Evolutionary conservation across 805 yeast genomes (phyloP).

Genomic region (Ogataea methanolica): DNA sequence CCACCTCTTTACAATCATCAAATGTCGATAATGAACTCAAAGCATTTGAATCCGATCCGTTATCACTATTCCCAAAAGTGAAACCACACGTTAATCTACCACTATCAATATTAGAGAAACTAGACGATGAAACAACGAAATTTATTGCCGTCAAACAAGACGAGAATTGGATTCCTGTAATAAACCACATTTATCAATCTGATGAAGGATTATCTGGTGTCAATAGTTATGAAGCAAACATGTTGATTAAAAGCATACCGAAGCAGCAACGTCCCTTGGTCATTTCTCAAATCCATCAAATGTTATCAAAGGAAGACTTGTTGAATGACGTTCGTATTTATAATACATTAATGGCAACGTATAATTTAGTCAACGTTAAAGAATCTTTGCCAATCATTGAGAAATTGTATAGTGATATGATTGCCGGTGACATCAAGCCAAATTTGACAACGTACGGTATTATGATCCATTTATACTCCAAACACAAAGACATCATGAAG

Average conservation of each 20-base stretch:
- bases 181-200: constrained; percentile 29
- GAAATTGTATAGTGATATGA: constrained; percentile 26
- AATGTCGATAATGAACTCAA: background rate
- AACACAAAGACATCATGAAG: constrained; percentile 31
- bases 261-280: constrained; percentile 28
- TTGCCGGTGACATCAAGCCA: constrained; percentile 24
- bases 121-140: constrained; percentile 36
- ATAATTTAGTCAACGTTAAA: constrained; percentile 14
- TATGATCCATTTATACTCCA: constrained; percentile 43
- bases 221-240: constrained; percentile 30
- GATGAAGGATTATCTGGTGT: constrained; percentile 34
- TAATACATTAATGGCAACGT: constrained; percentile 33
- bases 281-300: constrained; percentile 33
- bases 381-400: constrained; percentile 30
- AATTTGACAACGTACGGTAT: constrained; percentile 39
- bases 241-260: constrained; percentile 40
- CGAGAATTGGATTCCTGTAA: constrained; percentile 45
- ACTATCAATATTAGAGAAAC: constrained; percentile 27
- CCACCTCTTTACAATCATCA: too few species aligned
- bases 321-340: constrained; percentile 29
- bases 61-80: constrained; percentile 22
- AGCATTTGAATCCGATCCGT: constrained; percentile 4
- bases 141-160: constrained; percentile 34
- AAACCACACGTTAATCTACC: constrained; percentile 33
- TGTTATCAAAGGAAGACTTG: constrained; percentile 34